Evolutionary conservation across 345 rosid genomes (phyloP).

Genomic region (Sisymbrium irio): DNA sequence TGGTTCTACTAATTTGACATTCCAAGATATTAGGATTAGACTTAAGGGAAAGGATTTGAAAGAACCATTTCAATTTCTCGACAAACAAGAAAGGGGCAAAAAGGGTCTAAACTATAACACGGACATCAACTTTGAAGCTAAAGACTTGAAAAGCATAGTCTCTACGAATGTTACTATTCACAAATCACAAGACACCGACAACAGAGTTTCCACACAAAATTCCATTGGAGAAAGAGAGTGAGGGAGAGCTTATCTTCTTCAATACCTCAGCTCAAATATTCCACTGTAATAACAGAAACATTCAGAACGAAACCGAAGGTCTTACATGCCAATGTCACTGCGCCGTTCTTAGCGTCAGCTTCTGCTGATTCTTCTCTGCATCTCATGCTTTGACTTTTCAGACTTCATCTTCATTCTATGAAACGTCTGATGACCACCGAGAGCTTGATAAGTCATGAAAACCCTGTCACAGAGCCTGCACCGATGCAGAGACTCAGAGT

Average conservation of each 20-base stretch:
- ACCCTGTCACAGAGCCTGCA: background rate
- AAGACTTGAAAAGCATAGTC: background rate
- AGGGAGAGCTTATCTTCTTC: background rate
- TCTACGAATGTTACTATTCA: background rate
- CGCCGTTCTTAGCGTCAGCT: background rate
- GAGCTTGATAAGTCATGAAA: constrained; percentile 8
- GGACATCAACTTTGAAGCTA: background rate
- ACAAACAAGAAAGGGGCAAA: background rate
- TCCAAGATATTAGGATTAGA: too few species aligned
- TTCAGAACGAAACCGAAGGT: background rate
- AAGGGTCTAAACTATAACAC: background rate
- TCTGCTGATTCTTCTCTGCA: too few species aligned
- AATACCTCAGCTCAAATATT: background rate
- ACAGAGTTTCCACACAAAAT: background rate
- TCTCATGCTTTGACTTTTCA: background rate
- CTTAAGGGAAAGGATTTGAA: background rate
- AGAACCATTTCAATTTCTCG: background rate
- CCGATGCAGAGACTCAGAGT: background rate
- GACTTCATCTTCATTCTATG: background rate
- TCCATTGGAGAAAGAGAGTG: background rate
- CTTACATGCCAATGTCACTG: background rate
- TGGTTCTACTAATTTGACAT: too few species aligned
- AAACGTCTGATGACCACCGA: constrained; percentile 7
- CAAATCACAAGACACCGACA: background rate
- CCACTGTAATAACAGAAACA: background rate